A percentile compares a stretch with the other conserved stretches of the same genome.
Evolutionary conservation across 768 basidiomycete species (phyloP).

Genomic region (Xerocomus brunneocitrinus): DNA sequence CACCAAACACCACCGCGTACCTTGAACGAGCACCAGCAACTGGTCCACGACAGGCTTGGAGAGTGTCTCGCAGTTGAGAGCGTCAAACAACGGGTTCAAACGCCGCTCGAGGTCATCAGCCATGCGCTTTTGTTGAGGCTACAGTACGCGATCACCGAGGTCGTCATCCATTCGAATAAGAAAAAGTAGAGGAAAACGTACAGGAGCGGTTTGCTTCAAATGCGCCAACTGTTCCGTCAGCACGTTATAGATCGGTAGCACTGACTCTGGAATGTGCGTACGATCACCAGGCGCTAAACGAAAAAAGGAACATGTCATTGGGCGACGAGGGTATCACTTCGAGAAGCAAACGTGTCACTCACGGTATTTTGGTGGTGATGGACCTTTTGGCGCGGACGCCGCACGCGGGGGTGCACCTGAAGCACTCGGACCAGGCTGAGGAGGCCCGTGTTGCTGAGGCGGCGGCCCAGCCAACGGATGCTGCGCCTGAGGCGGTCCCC

Average conservation of each 20-base stretch:
- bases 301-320: background rate
- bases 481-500: conserved; percentile 26
- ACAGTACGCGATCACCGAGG: background rate
- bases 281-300: conserved; percentile 80
- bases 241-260: conserved; percentile 60
- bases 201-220: conserved; percentile 72
- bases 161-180: background rate
- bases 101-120: conserved; percentile 85
- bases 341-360: conserved; percentile 24
- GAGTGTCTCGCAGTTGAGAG: conserved; percentile 85
- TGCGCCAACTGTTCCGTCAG: conserved; percentile 59
- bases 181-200: conserved; percentile 35
- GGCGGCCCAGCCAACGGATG: conserved; percentile 26
- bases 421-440: conserved; percentile 25
- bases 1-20: conserved; percentile 37
- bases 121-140: conserved; percentile 82
- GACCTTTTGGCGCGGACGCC: conserved; percentile 33
- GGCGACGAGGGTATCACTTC: background rate
- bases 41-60: conserved; percentile 67
- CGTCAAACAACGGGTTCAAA: conserved; percentile 82
- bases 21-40: conserved; percentile 65
- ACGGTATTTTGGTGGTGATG: conserved; percentile 57
- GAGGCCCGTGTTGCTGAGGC: conserved; percentile 28
- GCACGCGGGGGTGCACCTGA: conserved; percentile 27
- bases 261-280: conserved; percentile 78